Percentiles rank a stretch among this genome's conserved stretches.
These are phyloP conservation scores for Penicillium maclennaniae DNA, from an alignment of 495 filamentous ascomycete genomes.

Conservation along the genomic window DNA sequence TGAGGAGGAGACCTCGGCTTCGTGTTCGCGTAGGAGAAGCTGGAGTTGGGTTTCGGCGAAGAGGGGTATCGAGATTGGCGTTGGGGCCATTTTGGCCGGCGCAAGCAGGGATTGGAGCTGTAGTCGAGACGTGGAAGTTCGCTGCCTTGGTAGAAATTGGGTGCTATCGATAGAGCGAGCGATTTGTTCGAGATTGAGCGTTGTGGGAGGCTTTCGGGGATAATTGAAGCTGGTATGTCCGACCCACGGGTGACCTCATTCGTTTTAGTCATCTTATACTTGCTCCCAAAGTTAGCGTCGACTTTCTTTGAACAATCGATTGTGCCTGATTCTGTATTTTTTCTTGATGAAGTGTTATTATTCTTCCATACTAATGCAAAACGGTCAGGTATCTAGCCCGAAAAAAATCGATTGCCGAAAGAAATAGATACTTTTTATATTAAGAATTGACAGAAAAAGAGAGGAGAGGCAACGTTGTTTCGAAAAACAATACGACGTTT, in stretches of 20 bases:
- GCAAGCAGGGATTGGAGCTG: not conserved
- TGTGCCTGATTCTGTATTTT: too few species aligned
- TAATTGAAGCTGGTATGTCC: conserved; percentile 8
- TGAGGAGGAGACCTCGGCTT: conserved; percentile 55
- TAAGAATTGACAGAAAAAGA: too few species aligned
- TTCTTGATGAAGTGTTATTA: too few species aligned
- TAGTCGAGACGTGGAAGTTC: not conserved
- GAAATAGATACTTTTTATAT: too few species aligned
- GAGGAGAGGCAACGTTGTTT: too few species aligned
- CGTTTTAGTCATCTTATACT: conserved; percentile 21
- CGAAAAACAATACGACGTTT: too few species aligned
- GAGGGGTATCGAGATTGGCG: conserved; percentile 58
- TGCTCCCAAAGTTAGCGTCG: too few species aligned
- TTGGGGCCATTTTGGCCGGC: conserved; percentile 15
- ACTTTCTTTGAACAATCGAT: too few species aligned
- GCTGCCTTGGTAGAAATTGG: not conserved
- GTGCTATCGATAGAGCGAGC: not conserved
- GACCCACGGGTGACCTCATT: conserved; percentile 5
- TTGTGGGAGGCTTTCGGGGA: conserved; percentile 8
- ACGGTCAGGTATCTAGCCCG: too few species aligned
- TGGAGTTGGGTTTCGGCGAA: conserved; percentile 78
- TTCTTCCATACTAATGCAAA: too few species aligned
- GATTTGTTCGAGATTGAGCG: not conserved
- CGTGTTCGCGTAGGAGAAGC: conserved; percentile 74
- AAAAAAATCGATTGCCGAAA: too few species aligned